A percentile compares a stretch with the other conserved stretches of the same genome.
phyloP scores from a whole-genome alignment of 768 basidiomycete species.

The Suillus fuscotomentosus region DNA sequence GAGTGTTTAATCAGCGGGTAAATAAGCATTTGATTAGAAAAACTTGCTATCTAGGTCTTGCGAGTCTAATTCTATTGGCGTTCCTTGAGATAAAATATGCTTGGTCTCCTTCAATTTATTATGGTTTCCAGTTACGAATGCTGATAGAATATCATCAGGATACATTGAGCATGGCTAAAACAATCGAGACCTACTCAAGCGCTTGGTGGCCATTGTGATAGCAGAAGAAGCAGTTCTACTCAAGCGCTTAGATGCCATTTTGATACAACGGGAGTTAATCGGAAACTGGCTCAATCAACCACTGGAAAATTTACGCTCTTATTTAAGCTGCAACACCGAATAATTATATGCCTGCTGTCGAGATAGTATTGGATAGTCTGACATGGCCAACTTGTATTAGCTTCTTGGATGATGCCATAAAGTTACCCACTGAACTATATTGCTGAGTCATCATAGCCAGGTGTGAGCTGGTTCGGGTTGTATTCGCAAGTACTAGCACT shows the following conservation, averaged over 20 bases:
- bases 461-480: slow-evolving; percentile 6
- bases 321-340: too few species aligned
- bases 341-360: too few species aligned
- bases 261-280: background rate
- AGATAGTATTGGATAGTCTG: too few species aligned
- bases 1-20: background rate
- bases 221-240: slow-evolving; percentile 15
- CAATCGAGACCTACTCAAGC: slow-evolving; percentile 21
- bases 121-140: slow-evolving; percentile 92
- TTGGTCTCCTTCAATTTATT: slow-evolving; percentile 91
- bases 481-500: background rate
- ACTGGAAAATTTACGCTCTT: too few species aligned
- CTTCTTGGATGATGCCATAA: too few species aligned
- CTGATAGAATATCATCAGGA: slow-evolving; percentile 39
- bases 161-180: background rate
- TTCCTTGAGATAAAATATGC: slow-evolving; percentile 68
- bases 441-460: slow-evolving; percentile 1
- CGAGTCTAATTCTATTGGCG: slow-evolving; percentile 73
- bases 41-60: slow-evolving; percentile 75
- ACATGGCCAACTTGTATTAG: too few species aligned
- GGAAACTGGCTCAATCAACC: background rate
- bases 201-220: slow-evolving; percentile 19
- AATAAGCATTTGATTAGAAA: background rate
- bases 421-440: too few species aligned
- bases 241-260: slow-evolving; percentile 23